Evolutionary conservation across 768 basidiomycete species (phyloP), one percentile per base, ranked within the genome.

Genomic region (Cystoderma amianthinum): DNA sequence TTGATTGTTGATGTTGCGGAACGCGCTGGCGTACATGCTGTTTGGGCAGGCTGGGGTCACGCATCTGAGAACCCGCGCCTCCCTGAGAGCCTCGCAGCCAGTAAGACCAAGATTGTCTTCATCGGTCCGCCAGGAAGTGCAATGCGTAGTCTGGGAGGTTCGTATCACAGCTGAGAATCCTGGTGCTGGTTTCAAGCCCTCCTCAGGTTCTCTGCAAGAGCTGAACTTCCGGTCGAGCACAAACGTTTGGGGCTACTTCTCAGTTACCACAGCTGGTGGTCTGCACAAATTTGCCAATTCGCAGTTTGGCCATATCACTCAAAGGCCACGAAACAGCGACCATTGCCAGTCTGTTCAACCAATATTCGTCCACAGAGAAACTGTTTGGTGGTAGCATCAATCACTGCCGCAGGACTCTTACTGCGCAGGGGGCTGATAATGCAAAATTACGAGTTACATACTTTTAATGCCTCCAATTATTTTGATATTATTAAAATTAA

Each of bases 231-330:
- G 96, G 44, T 97, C 94, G 19, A 96, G 88, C 63, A 97, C 92
- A 34, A 99, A 99, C 48, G 96, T 99, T 34, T 99, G 96, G 96
- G 96, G 96, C 46, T 99, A 99, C 69, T 99, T 99, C 74, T 98
- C 96, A 12, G 96, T 99, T 53, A 81, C 80, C 33, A 85, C 85
- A 11, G 85, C 94, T 7, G 96, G 96, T 60, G 96, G 95, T 61
- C 78, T 99, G 41, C 96, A 99, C 64, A 94, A 99, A 63, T 98
- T 93, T 54, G 96, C 96, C 32, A 96, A 99, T 63, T 98, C 95
- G 6, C 96, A 99, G 54, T 98, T 99, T 55, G 96, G 96, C 41
- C 96, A 99, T 59, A 97, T 98, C 58, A 12, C 65, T 93, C 47
- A 93, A 92, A 59, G 79, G 79, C 0, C 90, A 97, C 63, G 91